Evolutionary conservation across 805 yeast genomes (phyloP), one percentile per base, ranked within the genome.

Genomic region (Ogataea methanolica): DNA sequence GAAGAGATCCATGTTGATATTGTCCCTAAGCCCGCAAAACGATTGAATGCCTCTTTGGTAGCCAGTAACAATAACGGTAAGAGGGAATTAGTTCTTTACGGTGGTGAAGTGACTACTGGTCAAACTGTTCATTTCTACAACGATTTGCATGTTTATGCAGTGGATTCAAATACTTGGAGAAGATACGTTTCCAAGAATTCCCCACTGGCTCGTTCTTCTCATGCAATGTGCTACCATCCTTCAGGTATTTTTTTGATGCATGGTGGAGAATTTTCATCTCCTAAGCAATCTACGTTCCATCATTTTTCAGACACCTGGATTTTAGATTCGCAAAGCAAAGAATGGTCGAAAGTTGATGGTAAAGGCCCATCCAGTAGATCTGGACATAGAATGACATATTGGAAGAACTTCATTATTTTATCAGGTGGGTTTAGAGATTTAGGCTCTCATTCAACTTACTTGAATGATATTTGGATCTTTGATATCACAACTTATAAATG

Each of bases 271-370:
- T 92, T 94, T 58, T 88, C 97, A 1, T 87, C 96, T 15, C 98
- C 98, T 4, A 92, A 92, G 59, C 99, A 92, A 65, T 81, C 88
- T 43, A 89, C 97, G 0, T 92, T 92, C 67, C 94, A 94, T 65
- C 99, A 92, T 67, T 92, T 88, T 64, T 92, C 96, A 16, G 99
- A 92, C 62, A 85, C 97, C 4, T 92, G 99, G 99, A 75, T 92
- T 41, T 71, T 92, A 50, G 98, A 94, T 59, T 79, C 91, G 1
- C 80, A 76, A 33, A 73, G 85, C 16, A 89, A 87, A 59, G 96
- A 90, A 66, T 92, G 98, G 98, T 74, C 86, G 21, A 90, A 91
- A 60, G 70, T 90, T 5, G 98, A 92, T 47, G 69, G 71, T 36
- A 85, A 85, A 54, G 83, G 83, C 1, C 98, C 98, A 4, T 72